These are phyloP conservation scores for Pseudogymnoascus sp. DNA, from an alignment of 2,329 filamentous ascomycete genomes.

Conservation along the genomic window DNA sequence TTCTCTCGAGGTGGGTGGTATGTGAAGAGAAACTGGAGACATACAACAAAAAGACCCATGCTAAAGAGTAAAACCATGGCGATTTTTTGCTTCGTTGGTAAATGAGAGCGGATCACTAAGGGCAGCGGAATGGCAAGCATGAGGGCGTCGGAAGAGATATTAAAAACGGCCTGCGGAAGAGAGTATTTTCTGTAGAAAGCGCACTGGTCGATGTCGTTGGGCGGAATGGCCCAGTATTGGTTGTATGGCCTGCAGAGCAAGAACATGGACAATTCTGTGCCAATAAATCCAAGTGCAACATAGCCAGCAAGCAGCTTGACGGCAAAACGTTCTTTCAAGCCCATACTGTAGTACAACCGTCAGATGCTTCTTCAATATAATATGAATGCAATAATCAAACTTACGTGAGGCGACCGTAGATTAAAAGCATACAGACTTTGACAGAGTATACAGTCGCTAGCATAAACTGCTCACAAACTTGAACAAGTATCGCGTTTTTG, in stretches of 20 bases:
- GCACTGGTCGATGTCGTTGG: conserved; percentile 43
- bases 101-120: conserved; percentile 41
- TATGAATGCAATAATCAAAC: conserved; percentile 17
- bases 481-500: conserved; percentile 53
- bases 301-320: conserved; percentile 43
- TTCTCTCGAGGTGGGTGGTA: background rate
- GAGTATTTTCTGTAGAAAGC: conserved; percentile 49
- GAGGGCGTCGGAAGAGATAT: conserved; percentile 50
- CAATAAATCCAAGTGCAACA: conserved; percentile 39
- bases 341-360: conserved; percentile 30
- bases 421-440: conserved; percentile 49
- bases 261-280: conserved; percentile 43
- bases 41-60: conserved; percentile 40
- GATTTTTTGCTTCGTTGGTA: conserved; percentile 44
- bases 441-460: conserved; percentile 48
- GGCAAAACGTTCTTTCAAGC: conserved; percentile 37
- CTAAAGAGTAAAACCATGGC: conserved; percentile 41
- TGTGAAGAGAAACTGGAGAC: conserved; percentile 14
- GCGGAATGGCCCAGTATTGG: conserved; percentile 51
- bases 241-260: conserved; percentile 46
- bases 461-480: conserved; percentile 48
- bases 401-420: conserved; percentile 49
- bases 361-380: background rate
- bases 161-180: conserved; percentile 50
- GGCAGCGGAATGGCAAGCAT: conserved; percentile 52